phyloP scores from a whole-genome alignment of 208 protist genomes.

The Vickermania ingenoplastis region DNA sequence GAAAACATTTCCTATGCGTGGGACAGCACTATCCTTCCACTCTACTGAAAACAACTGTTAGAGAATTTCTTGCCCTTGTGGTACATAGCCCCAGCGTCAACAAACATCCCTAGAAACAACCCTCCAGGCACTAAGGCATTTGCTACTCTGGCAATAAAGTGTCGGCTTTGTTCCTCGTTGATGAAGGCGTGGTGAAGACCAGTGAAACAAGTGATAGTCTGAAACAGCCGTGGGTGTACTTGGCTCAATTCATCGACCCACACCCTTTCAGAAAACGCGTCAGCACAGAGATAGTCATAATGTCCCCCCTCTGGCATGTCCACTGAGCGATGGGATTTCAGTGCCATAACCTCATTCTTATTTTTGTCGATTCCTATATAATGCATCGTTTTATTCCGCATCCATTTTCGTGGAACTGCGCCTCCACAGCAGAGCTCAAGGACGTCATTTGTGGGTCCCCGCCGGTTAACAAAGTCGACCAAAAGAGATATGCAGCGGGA shows the following conservation, averaged over 20 bases:
- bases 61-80: conserved; percentile 39
- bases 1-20: conserved; percentile 62
- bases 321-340: conserved; percentile 18
- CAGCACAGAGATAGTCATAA: conserved; percentile 68
- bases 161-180: conserved; percentile 43
- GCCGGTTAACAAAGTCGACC: conserved; percentile 63
- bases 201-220: conserved; percentile 65
- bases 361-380: conserved; percentile 79
- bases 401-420: conserved; percentile 73
- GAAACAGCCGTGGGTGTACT: conserved; percentile 78
- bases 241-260: conserved; percentile 63
- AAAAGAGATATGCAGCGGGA: conserved; percentile 62
- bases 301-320: conserved; percentile 25
- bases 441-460: conserved; percentile 70
- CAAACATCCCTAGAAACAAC: conserved; percentile 62
- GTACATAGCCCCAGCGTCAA: conserved; percentile 53
- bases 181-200: conserved; percentile 68
- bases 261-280: conserved; percentile 69
- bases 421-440: conserved; percentile 81
- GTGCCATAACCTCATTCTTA: conserved; percentile 37
- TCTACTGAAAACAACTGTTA: conserved; percentile 54
- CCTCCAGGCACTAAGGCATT: conserved; percentile 77
- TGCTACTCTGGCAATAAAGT: conserved; percentile 61
- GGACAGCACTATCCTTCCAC: conserved; percentile 51
- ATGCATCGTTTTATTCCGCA: conserved; percentile 58